Base-by-base conservation (phyloP, 345 rosid species). In the Angophora floribunda region DNA sequence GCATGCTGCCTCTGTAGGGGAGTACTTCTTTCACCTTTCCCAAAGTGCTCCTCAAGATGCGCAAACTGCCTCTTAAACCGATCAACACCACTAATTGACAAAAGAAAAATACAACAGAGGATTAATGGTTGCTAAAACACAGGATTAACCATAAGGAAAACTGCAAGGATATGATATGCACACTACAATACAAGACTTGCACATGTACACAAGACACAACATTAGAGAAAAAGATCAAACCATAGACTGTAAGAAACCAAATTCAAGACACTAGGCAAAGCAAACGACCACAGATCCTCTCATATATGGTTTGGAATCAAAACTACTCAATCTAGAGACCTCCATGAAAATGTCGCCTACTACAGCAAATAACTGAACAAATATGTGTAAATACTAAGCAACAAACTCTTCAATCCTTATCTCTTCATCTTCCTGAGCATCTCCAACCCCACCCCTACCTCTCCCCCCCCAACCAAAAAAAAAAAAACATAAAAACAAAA, bases 21-120 rank as follows among this genome's bases (percentile, higher is more conserved):
- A 67, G 96, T 88, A 90, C 93, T 87, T 91, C 92, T 94, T 93
- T 95, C 98, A 45, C 99, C 99, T 91, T 93, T 98, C 86, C 98
- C 95, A 85, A 91, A 90, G 90, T 94, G 93, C 92, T 98, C 99
- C 92, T 97, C 99, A 86, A 98, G 96, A 91, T 98, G 98, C 15
- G 99, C 99, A 93, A 98, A 98, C 90, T 98, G 99, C 89, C 99
- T 91, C 95, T 97, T 98, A 92, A 98, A 98, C 86, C 99, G 98
- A 93, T 98, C 99, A 78, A 97, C 99, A 63, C 99, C 99, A 91
- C 99, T 98, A 22, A 89, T 87, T 90, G 70, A 91, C 59, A 89
- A 70, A 57, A 65, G 75, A 87, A 86, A 80, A 67, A 53, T 36
- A 82, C 12, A 85, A 51, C 16, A 51, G 30, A 45, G 67, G 13